A percentile compares a stretch with the other conserved stretches of the same genome.
Conservation (phyloP, 768 basidiomycete genomes). For the Kwoniella pini region DNA sequence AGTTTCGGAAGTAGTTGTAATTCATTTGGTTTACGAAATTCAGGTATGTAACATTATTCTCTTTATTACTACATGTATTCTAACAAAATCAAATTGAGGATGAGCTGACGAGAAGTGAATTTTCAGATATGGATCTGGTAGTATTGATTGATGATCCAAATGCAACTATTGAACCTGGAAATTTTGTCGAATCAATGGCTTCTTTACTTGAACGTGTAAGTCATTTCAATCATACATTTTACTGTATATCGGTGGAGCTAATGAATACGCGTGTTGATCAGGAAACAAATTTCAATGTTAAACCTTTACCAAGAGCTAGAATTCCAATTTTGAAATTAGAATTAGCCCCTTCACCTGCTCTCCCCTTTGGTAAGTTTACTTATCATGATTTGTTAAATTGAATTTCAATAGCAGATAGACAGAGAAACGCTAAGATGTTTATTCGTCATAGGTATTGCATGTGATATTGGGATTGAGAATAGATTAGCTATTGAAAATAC, state of each 20-base stretch:
- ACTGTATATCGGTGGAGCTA: background rate
- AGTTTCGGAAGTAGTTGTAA: conserved; percentile 97
- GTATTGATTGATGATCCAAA: conserved; percentile 86
- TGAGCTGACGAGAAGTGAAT: conserved; percentile 6
- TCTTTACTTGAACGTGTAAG: conserved; percentile 87
- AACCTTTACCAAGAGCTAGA: conserved; percentile 90
- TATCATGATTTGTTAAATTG: background rate
- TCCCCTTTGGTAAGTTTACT: conserved; percentile 45
- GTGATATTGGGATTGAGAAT: conserved; percentile 99
- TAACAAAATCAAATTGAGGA: too few species aligned
- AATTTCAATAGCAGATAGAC: too few species aligned
- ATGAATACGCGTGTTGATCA: background rate
- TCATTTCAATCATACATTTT: conserved; percentile 24
- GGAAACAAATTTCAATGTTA: conserved; percentile 63
- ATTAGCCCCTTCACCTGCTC: conserved; percentile 63
- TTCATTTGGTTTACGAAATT: conserved; percentile 93
- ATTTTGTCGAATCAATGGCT: conserved; percentile 91
- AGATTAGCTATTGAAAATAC: conserved; percentile 96
- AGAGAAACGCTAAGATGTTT: too few species aligned
- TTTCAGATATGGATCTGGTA: conserved; percentile 94
- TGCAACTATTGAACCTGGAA: conserved; percentile 71
- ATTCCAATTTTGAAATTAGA: conserved; percentile 99
- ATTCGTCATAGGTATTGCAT: conserved; percentile 88
- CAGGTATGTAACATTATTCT: conserved; percentile 74
- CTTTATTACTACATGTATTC: too few species aligned